Evolutionary conservation across 306 rosid species (phyloP).

Genomic region (peach (Prunus persica)): Prunus_persica_NCBIv2 NC_034013.1:12725001-12725500

Average conservation of each 20-base stretch:
- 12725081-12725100: conserved; percentile 25
- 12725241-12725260: conserved; percentile 97
- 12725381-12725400: conserved; percentile 87
- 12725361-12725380: conserved; percentile 97
- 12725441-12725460: conserved; percentile 81
- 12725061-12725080: conserved; percentile 18
- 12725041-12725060: conserved; percentile 11
- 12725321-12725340: conserved; percentile 4
- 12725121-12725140: conserved; percentile 77
- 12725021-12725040: neutral
- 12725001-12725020: conserved; percentile 57
- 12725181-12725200: conserved; percentile 54
- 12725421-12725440: conserved; percentile 81
- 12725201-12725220: conserved; percentile 31
- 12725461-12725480: conserved; percentile 97
- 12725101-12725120: conserved; percentile 28
- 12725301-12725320: conserved; percentile 9
- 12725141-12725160: conserved; percentile 40
- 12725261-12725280: conserved; percentile 60
- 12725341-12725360: conserved; percentile 45
- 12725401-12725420: conserved; percentile 76
- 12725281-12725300: conserved; percentile 8
- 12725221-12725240: conserved; percentile 82
- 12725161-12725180: conserved; percentile 51
- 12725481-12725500: conserved; percentile 24